Percentiles rank a stretch among this genome's conserved stretches.
Evolutionary conservation across 306 rosid species (phyloP).

Genomic region (Medicago ruthenica): DNA sequence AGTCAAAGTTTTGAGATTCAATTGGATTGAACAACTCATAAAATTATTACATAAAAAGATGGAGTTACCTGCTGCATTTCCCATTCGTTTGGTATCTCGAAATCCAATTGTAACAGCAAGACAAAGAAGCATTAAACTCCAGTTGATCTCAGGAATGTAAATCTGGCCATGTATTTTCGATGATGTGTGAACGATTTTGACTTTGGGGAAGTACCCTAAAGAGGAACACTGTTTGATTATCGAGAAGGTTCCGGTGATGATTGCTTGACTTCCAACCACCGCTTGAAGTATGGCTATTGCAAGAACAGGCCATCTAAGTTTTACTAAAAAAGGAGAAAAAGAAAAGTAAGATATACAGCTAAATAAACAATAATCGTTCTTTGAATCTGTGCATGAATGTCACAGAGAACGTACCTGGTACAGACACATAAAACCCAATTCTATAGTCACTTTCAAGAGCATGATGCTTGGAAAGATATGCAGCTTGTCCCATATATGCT

Average conservation of each 20-base stretch:
- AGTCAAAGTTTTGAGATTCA: not conserved
- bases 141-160: slow-evolving; percentile 94
- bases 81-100: slow-evolving; percentile 96
- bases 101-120: slow-evolving; percentile 85
- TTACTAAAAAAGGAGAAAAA: slow-evolving; percentile 50
- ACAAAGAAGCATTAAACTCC: slow-evolving; percentile 88
- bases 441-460: slow-evolving; percentile 60
- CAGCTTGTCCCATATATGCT: slow-evolving; percentile 99
- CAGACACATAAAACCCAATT: slow-evolving; percentile 94
- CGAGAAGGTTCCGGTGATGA: slow-evolving; percentile 93
- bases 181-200: slow-evolving; percentile 83
- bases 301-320: slow-evolving; percentile 88
- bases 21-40: slow-evolving; percentile 14
- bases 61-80: slow-evolving; percentile 91
- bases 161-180: slow-evolving; percentile 93
- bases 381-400: slow-evolving; percentile 12
- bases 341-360: slow-evolving; percentile 38
- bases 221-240: slow-evolving; percentile 94
- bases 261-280: slow-evolving; percentile 98
- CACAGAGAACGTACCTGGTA: slow-evolving; percentile 71
- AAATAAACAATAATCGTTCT: slow-evolving; percentile 2
- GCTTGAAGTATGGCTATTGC: slow-evolving; percentile 95
- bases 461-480: slow-evolving; percentile 91
- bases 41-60: slow-evolving; percentile 18
- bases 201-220: slow-evolving; percentile 90